Evolutionary conservation across 202 grass and related monocot genomes (phyloP), one percentile per base, ranked within the genome.

Genomic region (Digitaria exilis): DNA sequence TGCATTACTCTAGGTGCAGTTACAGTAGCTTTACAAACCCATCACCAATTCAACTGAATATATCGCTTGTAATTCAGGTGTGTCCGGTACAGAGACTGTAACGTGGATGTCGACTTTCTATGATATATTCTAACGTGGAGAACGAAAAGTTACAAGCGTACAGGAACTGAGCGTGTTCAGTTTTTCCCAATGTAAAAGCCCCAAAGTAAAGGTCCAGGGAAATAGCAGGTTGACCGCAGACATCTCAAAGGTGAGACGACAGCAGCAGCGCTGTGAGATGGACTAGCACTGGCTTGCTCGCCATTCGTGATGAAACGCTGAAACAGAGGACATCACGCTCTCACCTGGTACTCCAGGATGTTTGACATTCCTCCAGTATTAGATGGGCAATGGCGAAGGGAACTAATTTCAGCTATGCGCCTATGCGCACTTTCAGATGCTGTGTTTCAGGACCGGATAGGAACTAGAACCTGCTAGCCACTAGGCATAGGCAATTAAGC

Each of bases 401-500:
- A 52, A 39, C 9, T 39, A 73, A 73, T 73, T 31, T 73, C 70
- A 11, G 22, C 35, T 43, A 29, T 19, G 37, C 15, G 19, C 35
- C n/a, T 34, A 32, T n/a, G 26, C 25, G 11, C 44, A 50, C 28
- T 45, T 65, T 65, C 60, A 37, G 43, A 69, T 51, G 64, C 21
- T 55, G 39, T 32, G 26, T 2, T 67, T 29, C 37, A 69, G 0
- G 2, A 26, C 39, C 34, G 17, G 43, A 4, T 58, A 3, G 14
- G 43, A 39, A 39, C 37, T 37, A 37, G 35, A 57, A 32, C 57
- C 6, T n/a, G 48, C n/a, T n/a, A n/a, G n/a, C n/a, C 34, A 43
- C 34, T 7, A 79, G 52, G 30, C 65, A 52, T n/a, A n/a, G n/a
- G n/a, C n/a, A n/a, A n/a, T 11, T 43, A 77, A 70, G 65, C 52